Base-by-base conservation (phyloP, 2,329 filamentous ascomycete genomes). In the Apiospora saccharicola region DNA sequence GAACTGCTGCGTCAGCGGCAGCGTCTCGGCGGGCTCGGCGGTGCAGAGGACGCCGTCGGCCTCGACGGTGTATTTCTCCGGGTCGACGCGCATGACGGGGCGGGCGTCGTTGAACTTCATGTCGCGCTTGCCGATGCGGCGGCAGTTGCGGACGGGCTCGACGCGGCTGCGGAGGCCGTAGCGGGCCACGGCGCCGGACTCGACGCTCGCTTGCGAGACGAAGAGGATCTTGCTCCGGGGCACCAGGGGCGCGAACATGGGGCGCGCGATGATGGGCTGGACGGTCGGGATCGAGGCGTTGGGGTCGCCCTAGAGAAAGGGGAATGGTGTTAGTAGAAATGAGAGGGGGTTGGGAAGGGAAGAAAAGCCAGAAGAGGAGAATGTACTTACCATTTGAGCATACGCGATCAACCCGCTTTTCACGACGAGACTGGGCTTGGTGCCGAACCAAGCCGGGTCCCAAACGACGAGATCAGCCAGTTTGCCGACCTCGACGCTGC, bases 61-160 rank as follows among this genome's bases (percentile, higher is more conserved):
- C 84, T 96, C 91, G 37, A 98, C 95, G 22, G 86, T 89, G 84
- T 98, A 98, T 78, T 89, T 91, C 87, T 98, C 96, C 6, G 96
- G 93, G 81, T 98, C 95, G 73, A 98, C 95, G 78, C 86, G 91
- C 94, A 98, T 98, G 84, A 88, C 90, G 19, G 96, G 96, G 90
- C 90, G 94, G 71, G 83, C 83, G 79, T 94, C 91, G 81, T 98
- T 98, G 82, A 90, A 95, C 79, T 94, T 95, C 95, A 98, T 98
- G 82, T 98, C 93, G 77, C 83, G 87, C 87, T 98, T 98, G 61
- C 91, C 87, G 64, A 98, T 88, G 44, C 82, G 88, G 73, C 95
- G 87, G 81, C 95, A 97, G 71, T 89, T 89, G 79, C 88, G 91
- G 68, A 98, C 94, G 4, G 94, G 86, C 84, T 96, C 94, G 75